Evolutionary conservation across 73 alveolate species (phyloP).

Genomic region (Paramecium octaurelia): DNA sequence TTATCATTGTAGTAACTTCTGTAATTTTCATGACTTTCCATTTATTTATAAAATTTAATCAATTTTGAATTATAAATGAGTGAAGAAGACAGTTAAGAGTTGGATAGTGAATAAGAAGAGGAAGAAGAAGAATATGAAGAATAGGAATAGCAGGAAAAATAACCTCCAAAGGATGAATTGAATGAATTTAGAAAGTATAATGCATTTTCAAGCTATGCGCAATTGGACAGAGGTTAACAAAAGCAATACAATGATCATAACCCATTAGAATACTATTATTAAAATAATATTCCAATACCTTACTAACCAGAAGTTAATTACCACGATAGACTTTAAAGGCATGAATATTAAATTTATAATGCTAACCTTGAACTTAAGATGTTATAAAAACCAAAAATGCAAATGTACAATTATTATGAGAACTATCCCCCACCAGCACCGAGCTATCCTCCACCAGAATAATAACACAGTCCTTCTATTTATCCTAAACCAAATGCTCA

Average conservation of each 20-base stretch:
- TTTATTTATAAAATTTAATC: not conserved
- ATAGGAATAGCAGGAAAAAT: not conserved
- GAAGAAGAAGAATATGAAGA: constrained; percentile 30
- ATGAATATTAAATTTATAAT: not conserved
- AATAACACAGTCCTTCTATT: not conserved
- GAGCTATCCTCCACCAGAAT: not conserved
- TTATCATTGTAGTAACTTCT: not conserved
- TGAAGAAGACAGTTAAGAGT: constrained; percentile 26
- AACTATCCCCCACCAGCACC: not conserved
- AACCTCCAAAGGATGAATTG: not conserved
- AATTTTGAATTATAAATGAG: not conserved
- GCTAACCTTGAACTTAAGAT: not conserved
- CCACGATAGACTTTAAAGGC: not conserved
- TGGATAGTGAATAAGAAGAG: constrained; percentile 5
- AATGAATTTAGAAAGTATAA: constrained; percentile 17
- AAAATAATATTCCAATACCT: not conserved
- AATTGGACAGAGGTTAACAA: not conserved
- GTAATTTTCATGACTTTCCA: not conserved
- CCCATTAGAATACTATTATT: not conserved
- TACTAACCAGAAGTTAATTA: not conserved
- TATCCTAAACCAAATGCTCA: not conserved
- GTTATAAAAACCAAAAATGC: not conserved
- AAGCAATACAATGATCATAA: not conserved
- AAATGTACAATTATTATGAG: not conserved
- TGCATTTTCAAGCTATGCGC: constrained; percentile 6